A percentile compares a stretch with the other conserved stretches of the same genome.
Conservation (phyloP, 306 rosid species). For the Prunus persica region DNA sequence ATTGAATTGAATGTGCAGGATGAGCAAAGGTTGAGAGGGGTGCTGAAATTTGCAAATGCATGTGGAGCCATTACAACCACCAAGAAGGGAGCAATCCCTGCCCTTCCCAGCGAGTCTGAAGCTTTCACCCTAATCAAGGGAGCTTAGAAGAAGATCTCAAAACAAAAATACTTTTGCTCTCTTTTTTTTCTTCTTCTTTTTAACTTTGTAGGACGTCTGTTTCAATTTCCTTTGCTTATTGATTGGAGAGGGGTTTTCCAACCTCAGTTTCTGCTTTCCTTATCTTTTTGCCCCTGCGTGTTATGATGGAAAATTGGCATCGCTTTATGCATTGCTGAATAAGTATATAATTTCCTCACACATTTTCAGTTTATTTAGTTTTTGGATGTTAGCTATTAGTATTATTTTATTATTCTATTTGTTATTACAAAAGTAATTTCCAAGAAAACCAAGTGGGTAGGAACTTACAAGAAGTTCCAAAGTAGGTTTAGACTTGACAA, state of each 20-base stretch:
- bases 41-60: constrained; percentile 71
- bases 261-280: neutral
- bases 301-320: neutral
- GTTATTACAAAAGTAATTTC: too few species aligned
- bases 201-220: neutral
- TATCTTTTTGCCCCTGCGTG: neutral
- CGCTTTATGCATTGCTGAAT: neutral
- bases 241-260: neutral
- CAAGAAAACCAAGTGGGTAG: too few species aligned
- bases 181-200: neutral
- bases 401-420: too few species aligned
- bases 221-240: neutral
- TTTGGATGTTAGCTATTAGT: too few species aligned
- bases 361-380: too few species aligned
- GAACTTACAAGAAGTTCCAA: too few species aligned
- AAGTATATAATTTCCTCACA: neutral
- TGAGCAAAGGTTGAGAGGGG: constrained; percentile 56
- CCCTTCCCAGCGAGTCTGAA: constrained; percentile 71
- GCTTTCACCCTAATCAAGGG: constrained; percentile 44
- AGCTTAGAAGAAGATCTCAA: neutral
- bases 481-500: too few species aligned
- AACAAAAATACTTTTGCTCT: neutral
- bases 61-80: constrained; percentile 95
- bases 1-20: constrained; percentile 40
- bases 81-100: constrained; percentile 87